These are phyloP conservation scores for Aspergillus conjunctus DNA, from an alignment of 495 filamentous ascomycete genomes.

Conservation along the genomic window DNA sequence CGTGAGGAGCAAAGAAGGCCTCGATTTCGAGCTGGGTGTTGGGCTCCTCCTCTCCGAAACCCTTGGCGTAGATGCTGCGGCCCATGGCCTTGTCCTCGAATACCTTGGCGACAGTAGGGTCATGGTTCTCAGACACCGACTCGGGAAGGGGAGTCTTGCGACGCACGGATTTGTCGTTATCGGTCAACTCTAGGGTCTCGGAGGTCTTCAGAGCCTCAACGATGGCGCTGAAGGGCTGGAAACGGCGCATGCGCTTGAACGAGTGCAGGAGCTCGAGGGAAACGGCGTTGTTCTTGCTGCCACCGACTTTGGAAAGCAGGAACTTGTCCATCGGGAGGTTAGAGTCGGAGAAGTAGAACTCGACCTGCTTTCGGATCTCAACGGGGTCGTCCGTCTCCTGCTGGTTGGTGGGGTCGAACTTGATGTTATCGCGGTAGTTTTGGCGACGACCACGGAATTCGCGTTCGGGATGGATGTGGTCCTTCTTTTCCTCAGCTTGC, in stretches of 20 bases:
- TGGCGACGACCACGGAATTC: constrained; percentile 24
- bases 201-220: constrained; percentile 79
- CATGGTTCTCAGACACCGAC: constrained; percentile 42
- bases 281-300: constrained; percentile 76
- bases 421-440: constrained; percentile 49
- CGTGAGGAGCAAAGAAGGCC: constrained; percentile 81
- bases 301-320: constrained; percentile 74
- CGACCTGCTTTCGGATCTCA: constrained; percentile 84
- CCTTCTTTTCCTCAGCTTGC: constrained; percentile 38
- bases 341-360: constrained; percentile 96
- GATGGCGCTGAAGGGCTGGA: constrained; percentile 79
- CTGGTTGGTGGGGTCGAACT: constrained; percentile 65
- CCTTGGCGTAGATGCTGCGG: constrained; percentile 76
- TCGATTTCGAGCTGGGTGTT: constrained; percentile 91
- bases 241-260: constrained; percentile 93
- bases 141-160: constrained; percentile 69
- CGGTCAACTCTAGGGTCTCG: constrained; percentile 66
- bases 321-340: constrained; percentile 89
- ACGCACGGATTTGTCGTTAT: constrained; percentile 67
- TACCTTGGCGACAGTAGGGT: constrained; percentile 50
- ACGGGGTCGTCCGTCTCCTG: constrained; percentile 70
- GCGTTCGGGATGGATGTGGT: constrained; percentile 21
- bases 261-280: constrained; percentile 70
- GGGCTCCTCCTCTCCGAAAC: constrained; percentile 78
- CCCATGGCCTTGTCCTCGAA: constrained; percentile 61